Base-by-base conservation (phyloP, 768 basidiomycete species). In the Pisolithus marmoratus region DNA sequence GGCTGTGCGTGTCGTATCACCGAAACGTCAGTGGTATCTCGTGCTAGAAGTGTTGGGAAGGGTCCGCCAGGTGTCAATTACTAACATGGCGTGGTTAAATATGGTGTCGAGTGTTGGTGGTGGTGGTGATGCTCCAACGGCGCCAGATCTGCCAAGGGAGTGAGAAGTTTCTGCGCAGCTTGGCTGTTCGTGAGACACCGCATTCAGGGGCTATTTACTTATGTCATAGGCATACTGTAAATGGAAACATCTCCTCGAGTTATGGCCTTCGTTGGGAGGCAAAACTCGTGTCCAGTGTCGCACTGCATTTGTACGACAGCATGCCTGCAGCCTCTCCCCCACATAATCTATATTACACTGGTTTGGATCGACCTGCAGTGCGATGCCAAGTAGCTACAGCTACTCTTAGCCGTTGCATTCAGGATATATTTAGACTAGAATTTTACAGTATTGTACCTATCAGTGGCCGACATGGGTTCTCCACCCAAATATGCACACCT, bases 1-100 rank as follows among this genome's bases (percentile, higher is more conserved):
- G 26, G 11, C 14, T 19, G 37, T 44, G 62, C 61, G 44, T 64
- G 63, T 52, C 52, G 44, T 38, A 41, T 27, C 29, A 40, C 22
- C 38, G 53, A 54, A 51, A 27, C 5, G 48, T 7, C 40, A 53
- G 37, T 23, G 44, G 4, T 14, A 34, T 34, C 2, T 12, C 2
- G 3, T 34, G 31, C 9, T 34, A 34, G 34, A 34, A 12, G 12
- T 4, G 34, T 14, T 34, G 34, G 31, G 12, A 34, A 34, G 31
- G 31, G 31, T 34, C 31, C 12, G 4, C 31, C 31, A 34, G 34
- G 34, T 29, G 15, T n/a, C 42, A 48, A 38, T 41, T 36, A 36
- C 22, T 20, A 23, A 22, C 23, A 48, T 37, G 15, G 29, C n/a
- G 19, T 38, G 36, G 23, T 34, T 23, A n/a, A 34, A 53, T 34